Base-by-base conservation (phyloP, 345 rosid species). In the Sisymbrium altissimum region DNA sequence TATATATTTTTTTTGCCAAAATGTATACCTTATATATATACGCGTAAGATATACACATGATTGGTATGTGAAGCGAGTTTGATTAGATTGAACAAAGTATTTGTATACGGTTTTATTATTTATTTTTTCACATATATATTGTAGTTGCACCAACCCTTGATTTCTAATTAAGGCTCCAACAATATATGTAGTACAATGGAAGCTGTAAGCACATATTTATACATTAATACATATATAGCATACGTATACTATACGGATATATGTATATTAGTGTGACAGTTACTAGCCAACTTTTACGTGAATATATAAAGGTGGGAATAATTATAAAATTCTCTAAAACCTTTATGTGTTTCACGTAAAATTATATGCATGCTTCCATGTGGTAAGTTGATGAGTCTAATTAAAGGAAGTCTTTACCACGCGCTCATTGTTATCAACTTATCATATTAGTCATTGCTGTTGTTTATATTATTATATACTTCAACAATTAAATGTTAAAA, bases 61-160 rank as follows among this genome's bases (percentile, higher is more conserved):
- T 58, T 38, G 61, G 64, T 68, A 62, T 43, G 15, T 30, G 49
- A 23, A 60, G 46, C 30, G 41, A 32, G 49, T 32, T 75, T 53
- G 57, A 68, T 75, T 59, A 30, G 55, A 74, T 5, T 50, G 21
- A 15, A 60, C 15, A 48, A 56, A 18, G 15, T 57, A 30, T 38
- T 23, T 41, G 18, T 17, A n/a, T n/a, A 15, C 32, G 11, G 2
- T 9, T 23, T 44, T 43, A 14, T 50, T 30, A 21, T 39, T 38
- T 39, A 18, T 23, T 23, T 21, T 67, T 19, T 19, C 15, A 18
- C 56, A 41, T 35, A 68, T 43, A 52, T 55, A 53, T 69, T 68
- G 57, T 68, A 29, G 79, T 62, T 76, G 63, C 75, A 69, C 75
- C 79, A 69, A 76, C 64, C 70, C 59, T 61, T 76, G 79, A 76